Evolutionary conservation across 352 stramenopile species (phyloP), one percentile per base, ranked within the genome.

Genomic region (Phytophthora pini): DNA sequence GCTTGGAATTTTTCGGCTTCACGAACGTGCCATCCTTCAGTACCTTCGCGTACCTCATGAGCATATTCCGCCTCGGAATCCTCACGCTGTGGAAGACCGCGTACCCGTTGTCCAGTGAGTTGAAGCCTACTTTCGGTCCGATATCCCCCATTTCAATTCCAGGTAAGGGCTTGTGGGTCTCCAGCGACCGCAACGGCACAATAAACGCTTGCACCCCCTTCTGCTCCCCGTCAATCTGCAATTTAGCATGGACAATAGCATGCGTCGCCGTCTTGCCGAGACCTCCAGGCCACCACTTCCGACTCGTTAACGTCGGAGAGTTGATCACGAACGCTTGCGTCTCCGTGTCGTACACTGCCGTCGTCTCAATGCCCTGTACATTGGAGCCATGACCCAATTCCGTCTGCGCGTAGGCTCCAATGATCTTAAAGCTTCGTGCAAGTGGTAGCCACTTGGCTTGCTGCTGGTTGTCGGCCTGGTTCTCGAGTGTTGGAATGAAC

Each of bases 221-320:
- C 22, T 27, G 31, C 10, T 63, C 43, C 7, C 57, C 64, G 13
- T 68, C n/a, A 56, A 72, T 54, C 44, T 56, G 29, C 45, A 72
- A 27, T 15, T 60, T 68, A 11, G 57, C 64, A 41, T 72, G 57
- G 2, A 72, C 64, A 32, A 72, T 59, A 0, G 57, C 64, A 68
- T 72, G 64, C 12, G 57, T 72, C 2, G 57, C 64, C 6, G 64
- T 68, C 51, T 72, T 72, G 38, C 64, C 64, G 1, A 72, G 51
- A 5, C 64, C 64, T 24, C 57, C 64, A 2, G 94, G 95, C 97
- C 97, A 99, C 84, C 97, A 99, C 72, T 99, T 99, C 53, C 83
- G 81, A 39, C 81, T 88, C 45, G 95, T 98, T 29, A 99, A 57
- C 6, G 94, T 98, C 0, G 96, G 96, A 7, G 92, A 97, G 74